Conservation (phyloP, 768 basidiomycete genomes). For the Termitomyces sp. region DNA sequence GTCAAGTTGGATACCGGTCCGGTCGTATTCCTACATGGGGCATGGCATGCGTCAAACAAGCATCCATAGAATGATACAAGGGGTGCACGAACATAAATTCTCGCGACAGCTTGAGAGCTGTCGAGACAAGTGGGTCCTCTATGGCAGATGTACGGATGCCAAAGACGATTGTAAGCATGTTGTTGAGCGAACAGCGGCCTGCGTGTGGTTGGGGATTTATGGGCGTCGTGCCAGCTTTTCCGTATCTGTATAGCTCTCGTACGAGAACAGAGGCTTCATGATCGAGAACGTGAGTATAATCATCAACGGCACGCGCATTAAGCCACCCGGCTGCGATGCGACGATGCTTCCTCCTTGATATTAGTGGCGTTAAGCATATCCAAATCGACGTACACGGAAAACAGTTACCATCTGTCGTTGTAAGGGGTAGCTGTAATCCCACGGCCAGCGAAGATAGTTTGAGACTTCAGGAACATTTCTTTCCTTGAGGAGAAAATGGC, state of each 20-base stretch:
- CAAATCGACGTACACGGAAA: not conserved
- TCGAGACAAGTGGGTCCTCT: conserved; percentile 30
- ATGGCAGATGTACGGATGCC: conserved; percentile 35
- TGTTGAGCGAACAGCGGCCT: conserved; percentile 36
- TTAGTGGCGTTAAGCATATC: not conserved
- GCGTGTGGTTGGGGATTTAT: conserved; percentile 35
- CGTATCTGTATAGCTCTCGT: conserved; percentile 28
- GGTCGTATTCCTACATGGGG: conserved; percentile 29
- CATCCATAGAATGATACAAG: not conserved
- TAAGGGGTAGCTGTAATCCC: conserved; percentile 42
- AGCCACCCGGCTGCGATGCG: conserved; percentile 31
- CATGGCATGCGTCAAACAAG: conserved; percentile 1
- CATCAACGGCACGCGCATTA: conserved; percentile 27
- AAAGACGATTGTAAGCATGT: conserved; percentile 41
- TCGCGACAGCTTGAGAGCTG: conserved; percentile 30
- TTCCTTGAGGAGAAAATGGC: conserved; percentile 43
- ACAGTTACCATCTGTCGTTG: conserved; percentile 32
- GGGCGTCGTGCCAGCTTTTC: conserved; percentile 24
- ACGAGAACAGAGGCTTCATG: conserved; percentile 35
- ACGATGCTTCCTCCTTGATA: conserved; percentile 36
- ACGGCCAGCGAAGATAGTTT: conserved; percentile 37
- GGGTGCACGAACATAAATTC: conserved; percentile 37
- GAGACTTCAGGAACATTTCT: conserved; percentile 38
- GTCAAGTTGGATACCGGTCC: conserved; percentile 40
- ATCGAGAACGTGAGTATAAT: conserved; percentile 31